Conservation (phyloP, 306 rosid genomes). For the Mimosa bimucronata region DNA sequence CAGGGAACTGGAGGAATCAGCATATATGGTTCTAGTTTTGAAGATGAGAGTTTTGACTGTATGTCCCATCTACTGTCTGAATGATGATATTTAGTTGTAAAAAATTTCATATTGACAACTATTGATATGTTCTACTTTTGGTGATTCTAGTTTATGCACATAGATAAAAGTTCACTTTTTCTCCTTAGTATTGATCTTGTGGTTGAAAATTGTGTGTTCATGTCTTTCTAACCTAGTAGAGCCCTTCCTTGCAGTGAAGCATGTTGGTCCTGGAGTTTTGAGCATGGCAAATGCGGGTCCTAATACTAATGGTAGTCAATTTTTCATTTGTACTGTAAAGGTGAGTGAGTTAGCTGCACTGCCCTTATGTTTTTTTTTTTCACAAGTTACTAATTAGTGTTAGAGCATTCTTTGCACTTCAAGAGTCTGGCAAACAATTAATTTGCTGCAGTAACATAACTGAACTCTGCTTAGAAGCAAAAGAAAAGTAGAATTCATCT, state of each 20-base stretch:
- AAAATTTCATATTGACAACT: constrained; percentile 14
- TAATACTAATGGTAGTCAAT: constrained; percentile 87
- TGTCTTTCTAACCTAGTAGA: constrained; percentile 5
- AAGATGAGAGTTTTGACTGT: constrained; percentile 83
- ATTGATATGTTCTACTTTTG: constrained; percentile 13
- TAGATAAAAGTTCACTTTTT: background rate
- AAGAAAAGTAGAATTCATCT: constrained; percentile 7
- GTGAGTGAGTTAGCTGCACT: constrained; percentile 56
- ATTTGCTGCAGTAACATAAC: background rate
- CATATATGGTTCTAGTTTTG: constrained; percentile 79
- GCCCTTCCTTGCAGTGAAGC: constrained; percentile 76
- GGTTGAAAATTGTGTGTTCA: background rate
- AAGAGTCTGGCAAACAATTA: constrained; percentile 28
- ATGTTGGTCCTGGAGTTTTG: constrained; percentile 88
- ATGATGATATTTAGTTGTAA: constrained; percentile 15
- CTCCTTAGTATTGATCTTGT: constrained; percentile 11
- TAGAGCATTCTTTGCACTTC: constrained; percentile 3
- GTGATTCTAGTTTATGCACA: constrained; percentile 2
- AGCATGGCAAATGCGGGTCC: constrained; percentile 99
- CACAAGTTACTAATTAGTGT: constrained; percentile 1
- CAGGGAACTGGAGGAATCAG: constrained; percentile 97
- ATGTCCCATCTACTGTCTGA: constrained; percentile 41
- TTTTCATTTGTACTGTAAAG: constrained; percentile 87
- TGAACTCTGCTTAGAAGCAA: background rate
- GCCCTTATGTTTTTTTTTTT: background rate